phyloP scores from a whole-genome alignment of 176 grass and related monocot genomes.

The Ensete glaucum region DNA sequence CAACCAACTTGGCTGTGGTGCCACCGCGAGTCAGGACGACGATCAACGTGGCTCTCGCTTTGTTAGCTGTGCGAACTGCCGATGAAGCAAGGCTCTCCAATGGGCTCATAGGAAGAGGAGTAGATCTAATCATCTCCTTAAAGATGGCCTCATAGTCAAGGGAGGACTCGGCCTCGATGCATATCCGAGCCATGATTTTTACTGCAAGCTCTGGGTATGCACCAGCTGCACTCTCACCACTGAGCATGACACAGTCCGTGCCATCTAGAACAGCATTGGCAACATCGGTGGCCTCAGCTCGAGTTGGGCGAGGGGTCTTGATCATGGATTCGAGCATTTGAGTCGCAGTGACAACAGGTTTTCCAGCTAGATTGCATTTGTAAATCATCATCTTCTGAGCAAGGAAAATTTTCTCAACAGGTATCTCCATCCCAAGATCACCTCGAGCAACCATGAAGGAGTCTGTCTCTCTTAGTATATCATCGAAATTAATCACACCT shows the following conservation, averaged over 20 bases:
- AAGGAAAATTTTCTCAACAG: constrained; percentile 92
- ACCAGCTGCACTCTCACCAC: constrained; percentile 83
- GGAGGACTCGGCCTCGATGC: constrained; percentile 77
- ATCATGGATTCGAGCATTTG: constrained; percentile 98
- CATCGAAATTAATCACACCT: constrained; percentile 84
- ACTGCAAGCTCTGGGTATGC: constrained; percentile 85
- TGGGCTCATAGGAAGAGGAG: constrained; percentile 82
- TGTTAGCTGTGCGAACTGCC: constrained; percentile 78
- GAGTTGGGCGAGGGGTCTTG: constrained; percentile 81
- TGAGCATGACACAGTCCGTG: constrained; percentile 91
- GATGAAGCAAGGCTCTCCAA: constrained; percentile 83
- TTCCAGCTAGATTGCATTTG: constrained; percentile 86
- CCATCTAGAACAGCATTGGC: constrained; percentile 93
- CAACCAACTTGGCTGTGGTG: constrained; percentile 73
- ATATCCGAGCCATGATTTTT: constrained; percentile 88
- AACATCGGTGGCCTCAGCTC: constrained; percentile 87
- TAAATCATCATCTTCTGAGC: constrained; percentile 98
- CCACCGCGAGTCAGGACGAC: constrained; percentile 81
- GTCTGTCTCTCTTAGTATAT: constrained; percentile 88
- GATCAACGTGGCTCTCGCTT: constrained; percentile 59
- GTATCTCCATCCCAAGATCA: constrained; percentile 96
- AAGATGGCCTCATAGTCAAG: constrained; percentile 67
- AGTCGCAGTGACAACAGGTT: constrained; percentile 80
- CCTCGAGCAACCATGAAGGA: constrained; percentile 88
- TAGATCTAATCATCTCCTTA: constrained; percentile 73